These are phyloP conservation scores for Simplicillium sp. DNA, from an alignment of 2,329 filamentous ascomycete species.

Conservation along the genomic window DNA sequence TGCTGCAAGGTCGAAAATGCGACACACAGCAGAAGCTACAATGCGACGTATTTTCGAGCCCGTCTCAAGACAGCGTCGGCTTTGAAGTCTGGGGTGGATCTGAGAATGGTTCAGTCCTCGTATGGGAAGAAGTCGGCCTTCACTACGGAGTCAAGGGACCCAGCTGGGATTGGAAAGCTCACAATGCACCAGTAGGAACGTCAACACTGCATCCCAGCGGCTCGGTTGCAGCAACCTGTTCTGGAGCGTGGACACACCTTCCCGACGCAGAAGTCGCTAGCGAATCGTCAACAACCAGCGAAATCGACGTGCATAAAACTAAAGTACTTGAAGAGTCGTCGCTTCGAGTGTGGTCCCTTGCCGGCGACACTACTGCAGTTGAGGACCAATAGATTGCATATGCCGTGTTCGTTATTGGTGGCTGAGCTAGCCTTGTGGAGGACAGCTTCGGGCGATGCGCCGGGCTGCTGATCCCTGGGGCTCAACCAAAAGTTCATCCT, in stretches of 20 bases:
- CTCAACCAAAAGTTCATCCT: too few relatives aligned
- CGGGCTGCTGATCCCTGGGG: too few relatives aligned
- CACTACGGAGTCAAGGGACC: constrained; percentile 31
- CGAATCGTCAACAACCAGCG: neutral
- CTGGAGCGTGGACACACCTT: constrained; percentile 39
- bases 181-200: constrained; percentile 37
- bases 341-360: too few relatives aligned
- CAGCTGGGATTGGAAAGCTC: constrained; percentile 40
- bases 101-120: constrained; percentile 40
- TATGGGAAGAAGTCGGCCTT: constrained; percentile 49
- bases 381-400: too few relatives aligned
- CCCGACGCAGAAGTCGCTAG: constrained; percentile 5
- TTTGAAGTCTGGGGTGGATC: constrained; percentile 57
- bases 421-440: too few relatives aligned
- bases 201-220: constrained; percentile 43
- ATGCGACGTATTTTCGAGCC: constrained; percentile 41
- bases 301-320: neutral
- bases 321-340: constrained; percentile 1
- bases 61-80: constrained; percentile 20
- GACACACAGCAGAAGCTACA: constrained; percentile 45
- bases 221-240: constrained; percentile 46
- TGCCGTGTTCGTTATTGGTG: too few relatives aligned
- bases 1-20: constrained; percentile 39
- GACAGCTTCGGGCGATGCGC: too few relatives aligned
- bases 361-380: too few relatives aligned